Evolutionary conservation across 441 rosid species (phyloP), one percentile per base, ranked within the genome.

Genomic region (Arabidopsis hybrid): DNA sequence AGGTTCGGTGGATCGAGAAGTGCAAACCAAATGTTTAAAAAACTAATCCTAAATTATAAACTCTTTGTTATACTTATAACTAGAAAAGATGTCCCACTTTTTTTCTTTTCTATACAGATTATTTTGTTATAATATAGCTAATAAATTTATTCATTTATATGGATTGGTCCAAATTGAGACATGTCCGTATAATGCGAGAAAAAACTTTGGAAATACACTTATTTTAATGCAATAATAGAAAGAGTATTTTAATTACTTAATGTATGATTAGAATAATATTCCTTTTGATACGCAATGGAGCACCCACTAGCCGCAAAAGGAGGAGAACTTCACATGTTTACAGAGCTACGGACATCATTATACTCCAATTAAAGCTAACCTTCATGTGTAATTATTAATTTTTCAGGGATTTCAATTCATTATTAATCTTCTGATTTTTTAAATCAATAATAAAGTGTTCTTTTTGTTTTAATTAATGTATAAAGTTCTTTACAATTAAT

Each of bases 281-380:
- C 73, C 59, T 71, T 65, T 77, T 71, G 72, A 77, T 71, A 78
- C 81, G 78, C 75, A 78, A 73, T 63, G 75, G 65, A 78, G 78
- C 55, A 76, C 71, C 85, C 82, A 88, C 85, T 80, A 72, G 85
- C 89, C 94, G 92, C 82, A 90, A 87, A 92, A 90, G 87, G 80
- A 79, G 96, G 96, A 81, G 85, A 77, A 55, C 60, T 78, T 81
- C 94, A 88, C 91, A 83, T 88, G 92, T 72, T 66, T 75, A 71
- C 79, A 74, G 82, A 66, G 67, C 81, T 72, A 71, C 42, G 81
- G 81, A 79, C 90, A 83, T 85, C 84, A 85, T 85, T 76, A 85
- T 84, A 78, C 83, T 73, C 78, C 84, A 85, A 87, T 80, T 85
- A 82, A 86, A 85, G 84, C 75, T 77, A 62, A 80, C 47, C 67